Evolutionary conservation across 306 rosid genomes (phyloP).

Genomic region (Carpinus fangiana): DNA sequence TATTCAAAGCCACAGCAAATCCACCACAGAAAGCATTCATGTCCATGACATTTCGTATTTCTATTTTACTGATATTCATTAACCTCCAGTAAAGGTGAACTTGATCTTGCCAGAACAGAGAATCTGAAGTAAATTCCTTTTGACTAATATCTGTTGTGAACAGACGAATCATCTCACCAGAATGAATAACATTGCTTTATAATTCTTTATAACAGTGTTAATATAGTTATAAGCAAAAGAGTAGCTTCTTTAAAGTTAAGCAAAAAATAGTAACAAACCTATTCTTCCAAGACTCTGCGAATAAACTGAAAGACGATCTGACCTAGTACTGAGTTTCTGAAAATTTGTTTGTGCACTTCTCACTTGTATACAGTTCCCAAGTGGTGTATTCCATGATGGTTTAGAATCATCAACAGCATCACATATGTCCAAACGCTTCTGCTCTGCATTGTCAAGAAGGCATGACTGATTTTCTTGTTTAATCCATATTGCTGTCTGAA

Average conservation of each 20-base stretch:
- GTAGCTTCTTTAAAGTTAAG: conserved; percentile 14
- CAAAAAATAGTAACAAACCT: conserved; percentile 52
- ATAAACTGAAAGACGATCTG: conserved; percentile 63
- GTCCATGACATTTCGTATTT: conserved; percentile 89
- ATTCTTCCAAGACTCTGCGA: conserved; percentile 61
- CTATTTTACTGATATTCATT: conserved; percentile 57
- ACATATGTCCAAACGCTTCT: conserved; percentile 60
- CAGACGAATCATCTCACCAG: conserved; percentile 22
- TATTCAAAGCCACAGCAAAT: conserved; percentile 67
- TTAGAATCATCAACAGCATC: conserved; percentile 60
- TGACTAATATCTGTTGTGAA: conserved; percentile 54
- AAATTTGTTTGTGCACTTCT: conserved; percentile 41
- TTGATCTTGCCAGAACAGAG: conserved; percentile 74
- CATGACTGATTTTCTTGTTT: conserved; percentile 66
- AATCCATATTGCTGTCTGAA: conserved; percentile 96
- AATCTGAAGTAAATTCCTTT: conserved; percentile 61
- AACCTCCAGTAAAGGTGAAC: conserved; percentile 68
- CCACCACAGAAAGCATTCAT: conserved; percentile 88
- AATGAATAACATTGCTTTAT: conserved; percentile 12
- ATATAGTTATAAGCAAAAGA: conserved; percentile 15
- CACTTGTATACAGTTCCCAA: conserved; percentile 63
- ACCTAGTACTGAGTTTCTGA: conserved; percentile 58
- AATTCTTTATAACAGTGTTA: conserved; percentile 14
- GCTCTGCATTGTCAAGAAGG: conserved; percentile 50
- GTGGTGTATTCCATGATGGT: conserved; percentile 72